phyloP scores from a whole-genome alignment of 73 alveolate species.

The Symbiodinium pilosum region DNA sequence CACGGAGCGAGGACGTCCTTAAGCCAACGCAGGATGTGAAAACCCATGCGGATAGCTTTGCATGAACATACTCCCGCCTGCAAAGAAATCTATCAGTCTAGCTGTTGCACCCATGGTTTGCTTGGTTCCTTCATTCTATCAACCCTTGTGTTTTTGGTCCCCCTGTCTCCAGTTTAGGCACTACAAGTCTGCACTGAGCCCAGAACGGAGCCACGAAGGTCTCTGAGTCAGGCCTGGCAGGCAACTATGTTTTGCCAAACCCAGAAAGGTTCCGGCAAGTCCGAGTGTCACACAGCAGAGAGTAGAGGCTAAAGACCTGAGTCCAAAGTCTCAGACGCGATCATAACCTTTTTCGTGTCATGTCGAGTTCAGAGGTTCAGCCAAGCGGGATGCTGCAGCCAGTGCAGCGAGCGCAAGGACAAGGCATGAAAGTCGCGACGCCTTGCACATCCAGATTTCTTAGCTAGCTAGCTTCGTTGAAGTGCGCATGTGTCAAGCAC shows the following conservation, averaged over 20 bases:
- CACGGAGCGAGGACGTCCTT: not conserved
- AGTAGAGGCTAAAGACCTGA: slow-evolving; percentile 66
- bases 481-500: no score
- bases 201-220: not conserved
- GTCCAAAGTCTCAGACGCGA: no score
- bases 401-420: slow-evolving; percentile 49
- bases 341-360: not conserved
- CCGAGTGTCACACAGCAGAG: slow-evolving; percentile 48
- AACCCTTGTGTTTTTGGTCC: no score
- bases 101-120: no score
- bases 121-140: no score
- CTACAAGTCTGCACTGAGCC: no score
- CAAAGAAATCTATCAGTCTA: no score
- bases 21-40: not conserved
- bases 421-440: slow-evolving; percentile 80
- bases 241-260: no score
- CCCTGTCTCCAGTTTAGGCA: no score
- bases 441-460: no score
- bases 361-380: not conserved
- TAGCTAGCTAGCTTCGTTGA: no score
- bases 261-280: no score
- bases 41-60: not conserved
- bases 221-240: not conserved
- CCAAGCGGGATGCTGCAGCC: slow-evolving; percentile 34
- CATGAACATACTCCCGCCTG: not conserved